Base-by-base conservation (phyloP, 176 grass and related monocot genomes). In the Oryza meridionalis region DNA sequence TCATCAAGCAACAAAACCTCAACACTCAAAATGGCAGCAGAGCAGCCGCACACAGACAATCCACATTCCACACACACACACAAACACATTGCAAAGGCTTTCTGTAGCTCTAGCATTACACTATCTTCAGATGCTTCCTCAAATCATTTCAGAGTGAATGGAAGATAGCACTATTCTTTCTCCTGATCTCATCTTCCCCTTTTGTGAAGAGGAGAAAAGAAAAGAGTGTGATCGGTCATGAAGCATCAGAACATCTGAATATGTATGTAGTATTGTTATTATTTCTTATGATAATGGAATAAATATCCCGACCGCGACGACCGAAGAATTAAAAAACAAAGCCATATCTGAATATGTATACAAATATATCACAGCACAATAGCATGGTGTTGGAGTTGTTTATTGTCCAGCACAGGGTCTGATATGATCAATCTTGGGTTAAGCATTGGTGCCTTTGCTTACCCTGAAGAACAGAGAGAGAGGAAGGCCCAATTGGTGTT, bases 221-320 rank as follows among this genome's bases (percentile, higher is more conserved):
- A 19, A 73, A 71, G 59, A 26, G 70, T 8, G 6, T 50, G 70
- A 63, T 76, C 76, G 70, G 61, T 76, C 76, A 64, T 25, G n/a
- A 80, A 84, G 82, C 70, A 84, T 89, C 82, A 31, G 87, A 84
- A 84, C n/a, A 58, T 58, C 53, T 58, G 53, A 58, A 58, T n/a
- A 58, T 58, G 53, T 58, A 58, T 58, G 53, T 58, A 58, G 53
- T n/a, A 58, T 5, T 19, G 8, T 16, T 53, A 21, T 51, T 58
- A 31, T 31, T 14, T n/a, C 21, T n/a, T 21, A 58, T n/a, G 53
- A 58, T 58, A 58, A 21, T 58, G 19, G 53, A 58, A 58, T 58
- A 58, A 58, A 58, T 58, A 58, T 58, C 53, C 53, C 7, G 53
- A 58, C 53, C 7, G 6, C 17, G 5, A 58, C 6, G 19, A 58